phyloP scores from a whole-genome alignment of 2,329 filamentous ascomycete genomes.

The Pseudocercospora ulei region DNA sequence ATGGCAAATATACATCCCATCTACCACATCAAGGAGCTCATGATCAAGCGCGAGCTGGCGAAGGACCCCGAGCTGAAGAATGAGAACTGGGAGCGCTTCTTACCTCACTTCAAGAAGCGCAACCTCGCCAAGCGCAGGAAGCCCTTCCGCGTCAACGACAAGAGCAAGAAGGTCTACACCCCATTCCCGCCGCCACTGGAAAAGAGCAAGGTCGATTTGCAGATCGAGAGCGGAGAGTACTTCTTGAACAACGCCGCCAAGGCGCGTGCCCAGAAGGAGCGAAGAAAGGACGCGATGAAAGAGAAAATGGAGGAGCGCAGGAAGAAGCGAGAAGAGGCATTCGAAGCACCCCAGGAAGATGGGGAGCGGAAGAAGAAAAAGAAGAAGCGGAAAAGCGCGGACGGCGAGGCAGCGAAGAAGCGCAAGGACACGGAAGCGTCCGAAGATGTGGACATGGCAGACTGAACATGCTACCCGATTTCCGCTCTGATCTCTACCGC shows the following conservation, averaged over 20 bases:
- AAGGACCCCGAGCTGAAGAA: conserved; percentile 78
- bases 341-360: conserved; percentile 73
- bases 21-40: conserved; percentile 89
- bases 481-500: neutral
- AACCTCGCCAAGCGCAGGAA: conserved; percentile 73
- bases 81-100: conserved; percentile 91
- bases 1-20: conserved; percentile 89
- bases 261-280: conserved; percentile 69
- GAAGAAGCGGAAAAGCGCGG: conserved; percentile 47
- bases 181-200: conserved; percentile 93
- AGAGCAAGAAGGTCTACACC: conserved; percentile 87
- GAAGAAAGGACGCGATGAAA: conserved; percentile 73
- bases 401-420: conserved; percentile 40
- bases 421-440: conserved; percentile 34
- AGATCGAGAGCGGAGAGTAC: conserved; percentile 97
- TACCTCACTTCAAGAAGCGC: conserved; percentile 94
- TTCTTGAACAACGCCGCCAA: conserved; percentile 90
- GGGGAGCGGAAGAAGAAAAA: conserved; percentile 41
- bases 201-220: conserved; percentile 96
- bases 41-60: conserved; percentile 85
- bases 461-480: conserved; percentile 7
- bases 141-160: conserved; percentile 81
- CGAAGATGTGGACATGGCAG: conserved; percentile 29
- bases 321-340: conserved; percentile 74
- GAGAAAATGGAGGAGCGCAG: conserved; percentile 80